Evolutionary conservation across 352 stramenopile species (phyloP), one percentile per base, ranked within the genome.

Genomic region (Globisporangium carolinianum): DNA sequence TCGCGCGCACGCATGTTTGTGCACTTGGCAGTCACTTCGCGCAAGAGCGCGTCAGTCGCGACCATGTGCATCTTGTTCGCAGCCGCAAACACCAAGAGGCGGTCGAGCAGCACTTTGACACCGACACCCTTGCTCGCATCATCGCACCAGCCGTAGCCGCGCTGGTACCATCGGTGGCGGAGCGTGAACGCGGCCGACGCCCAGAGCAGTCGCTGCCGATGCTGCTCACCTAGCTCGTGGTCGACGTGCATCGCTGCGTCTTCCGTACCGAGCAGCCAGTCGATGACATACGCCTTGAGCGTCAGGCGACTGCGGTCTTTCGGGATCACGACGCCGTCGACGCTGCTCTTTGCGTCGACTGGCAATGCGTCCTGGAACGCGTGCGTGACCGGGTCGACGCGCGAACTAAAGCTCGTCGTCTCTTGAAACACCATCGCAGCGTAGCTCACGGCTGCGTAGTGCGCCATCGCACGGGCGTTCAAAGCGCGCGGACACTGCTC

Each of bases 21-120:
- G 42, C 77, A 88, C 57, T 90, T 90, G 54, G 83, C 68, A 46
- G 80, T 74, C 41, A 90, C 61, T 17, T 90, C 80, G 9, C 65
- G 65, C 5, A 90, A 66, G 39, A 90, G 48, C 14, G 69, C 66
- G 43, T 86, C 68, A 0, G 77, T 87, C n/a, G 77, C 62, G 9
- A 83, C 57, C 80, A 90, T 90, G 65, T 90, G 72, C 77, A 90
- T 88, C 35, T 86, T 87, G 63, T 90, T 87, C 5, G 73, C 80
- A 14, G 72, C 67, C 35, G 84, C 76, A 46, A 87, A 83, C 5
- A 87, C 51, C 15, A 88, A 55, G 9, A 90, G 60, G 32, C 68
- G 69, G 43, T 85, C 57, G 35, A 90, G 55, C 3, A 90, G 55
- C 5, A 85, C 62, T 35, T 86, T 84, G 0, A 90, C 76, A 17